Percentiles rank a stretch among this genome's conserved stretches.
These are phyloP conservation scores for Tulasnella sp. DNA, from an alignment of 768 basidiomycete genomes.

Conservation along the genomic window DNA sequence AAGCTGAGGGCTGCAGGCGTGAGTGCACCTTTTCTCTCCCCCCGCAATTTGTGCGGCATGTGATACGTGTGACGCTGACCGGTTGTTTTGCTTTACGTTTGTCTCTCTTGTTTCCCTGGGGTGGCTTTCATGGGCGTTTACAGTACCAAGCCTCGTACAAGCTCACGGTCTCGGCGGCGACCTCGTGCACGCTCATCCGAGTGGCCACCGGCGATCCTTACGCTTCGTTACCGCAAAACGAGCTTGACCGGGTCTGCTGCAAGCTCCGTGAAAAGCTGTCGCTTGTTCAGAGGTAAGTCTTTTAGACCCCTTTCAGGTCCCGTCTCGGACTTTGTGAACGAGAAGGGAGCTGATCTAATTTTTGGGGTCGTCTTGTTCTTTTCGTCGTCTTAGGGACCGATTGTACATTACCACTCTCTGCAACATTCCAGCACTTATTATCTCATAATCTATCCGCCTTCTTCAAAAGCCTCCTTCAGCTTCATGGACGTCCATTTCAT, in stretches of 20 bases:
- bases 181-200: slow-evolving; percentile 28
- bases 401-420: slow-evolving; percentile 28
- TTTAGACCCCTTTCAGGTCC: not conserved
- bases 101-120: not conserved
- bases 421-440: slow-evolving; percentile 32
- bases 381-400: slow-evolving; percentile 17
- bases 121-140: slow-evolving; percentile 22
- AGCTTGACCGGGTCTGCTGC: slow-evolving; percentile 22
- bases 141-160: slow-evolving; percentile 19
- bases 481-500: slow-evolving; percentile 2
- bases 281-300: slow-evolving; percentile 24
- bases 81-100: not conserved
- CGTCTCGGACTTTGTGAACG: not conserved
- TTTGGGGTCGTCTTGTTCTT: not conserved
- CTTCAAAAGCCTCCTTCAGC: not conserved
- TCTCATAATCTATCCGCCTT: slow-evolving; percentile 27
- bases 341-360: not conserved
- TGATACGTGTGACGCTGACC: not conserved
- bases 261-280: slow-evolving; percentile 23
- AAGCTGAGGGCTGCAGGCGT: slow-evolving; percentile 61
- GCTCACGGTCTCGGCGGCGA: slow-evolving; percentile 23
- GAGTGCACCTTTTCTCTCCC: slow-evolving; percentile 33
- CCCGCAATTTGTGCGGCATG: not conserved
- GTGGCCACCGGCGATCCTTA: slow-evolving; percentile 24
- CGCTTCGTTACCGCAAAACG: slow-evolving; percentile 19